Conservation (phyloP, 257 asterid genomes). For the Solanum chiquidenum region DNA sequence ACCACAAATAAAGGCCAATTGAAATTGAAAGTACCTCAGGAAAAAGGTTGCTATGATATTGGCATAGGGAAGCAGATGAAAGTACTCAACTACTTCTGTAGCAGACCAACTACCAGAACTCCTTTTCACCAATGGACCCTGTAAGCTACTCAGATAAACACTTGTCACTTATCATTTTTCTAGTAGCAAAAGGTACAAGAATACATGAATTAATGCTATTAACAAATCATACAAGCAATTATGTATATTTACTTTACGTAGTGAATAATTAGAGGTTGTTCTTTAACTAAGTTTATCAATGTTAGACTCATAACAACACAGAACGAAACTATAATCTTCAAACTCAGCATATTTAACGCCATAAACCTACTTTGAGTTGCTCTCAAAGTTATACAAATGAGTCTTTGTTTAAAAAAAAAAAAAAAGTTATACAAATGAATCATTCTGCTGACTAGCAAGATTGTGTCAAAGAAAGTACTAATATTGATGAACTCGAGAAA, state of each 20-base stretch:
- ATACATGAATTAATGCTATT: background rate
- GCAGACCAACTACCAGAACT: constrained; percentile 22
- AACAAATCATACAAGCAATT: background rate
- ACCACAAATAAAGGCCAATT: background rate
- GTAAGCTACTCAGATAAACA: constrained; percentile 30
- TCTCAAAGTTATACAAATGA: background rate
- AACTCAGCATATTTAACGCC: background rate
- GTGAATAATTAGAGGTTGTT: background rate
- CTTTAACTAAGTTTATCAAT: background rate
- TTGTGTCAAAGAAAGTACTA: background rate
- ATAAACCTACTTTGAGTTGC: background rate
- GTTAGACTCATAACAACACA: background rate
- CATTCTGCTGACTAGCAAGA: background rate
- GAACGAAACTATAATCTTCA: background rate
- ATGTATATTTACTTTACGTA: background rate
- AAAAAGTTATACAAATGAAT: background rate
- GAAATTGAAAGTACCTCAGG: constrained; percentile 25
- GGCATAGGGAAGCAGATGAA: constrained; percentile 57
- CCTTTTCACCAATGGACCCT: constrained; percentile 44
- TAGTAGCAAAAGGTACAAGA: background rate
- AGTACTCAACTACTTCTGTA: constrained; percentile 28
- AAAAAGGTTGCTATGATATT: constrained; percentile 38
- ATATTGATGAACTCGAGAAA: background rate
- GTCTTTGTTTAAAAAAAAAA: too few relatives aligned
- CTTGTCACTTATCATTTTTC: background rate